Conservation (phyloP, 2,329 filamentous ascomycete species). For the Hypoxylon rubiginosum region DNA sequence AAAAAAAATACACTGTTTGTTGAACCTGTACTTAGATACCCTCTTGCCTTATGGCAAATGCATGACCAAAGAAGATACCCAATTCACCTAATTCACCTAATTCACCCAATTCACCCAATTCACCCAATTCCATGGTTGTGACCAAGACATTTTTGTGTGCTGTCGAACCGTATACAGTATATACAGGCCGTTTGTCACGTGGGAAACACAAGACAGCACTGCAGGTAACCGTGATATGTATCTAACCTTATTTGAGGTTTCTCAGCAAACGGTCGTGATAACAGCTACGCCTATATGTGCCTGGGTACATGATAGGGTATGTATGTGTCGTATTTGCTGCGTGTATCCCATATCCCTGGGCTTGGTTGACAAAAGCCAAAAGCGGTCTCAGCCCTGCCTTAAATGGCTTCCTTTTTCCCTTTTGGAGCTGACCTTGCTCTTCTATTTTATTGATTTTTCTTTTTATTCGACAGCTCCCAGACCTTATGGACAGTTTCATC, state of each 20-base stretch:
- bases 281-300: conserved; percentile 18
- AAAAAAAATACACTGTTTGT: conserved; percentile 6
- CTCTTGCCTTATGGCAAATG: background rate
- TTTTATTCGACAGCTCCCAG: background rate
- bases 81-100: too few species aligned
- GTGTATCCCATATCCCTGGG: background rate
- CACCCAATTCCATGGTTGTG: conserved; percentile 8
- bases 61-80: conserved; percentile 2
- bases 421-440: conserved; percentile 1
- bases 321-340: conserved; percentile 23
- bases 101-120: too few species aligned
- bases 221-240: conserved; percentile 56
- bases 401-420: conserved; percentile 6
- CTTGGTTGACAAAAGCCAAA: conserved; percentile 30
- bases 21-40: background rate
- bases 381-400: conserved; percentile 21
- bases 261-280: conserved; percentile 52
- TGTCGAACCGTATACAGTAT: conserved; percentile 42
- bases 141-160: conserved; percentile 41
- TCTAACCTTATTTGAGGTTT: conserved; percentile 55
- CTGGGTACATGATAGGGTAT: conserved; percentile 5
- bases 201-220: conserved; percentile 55
- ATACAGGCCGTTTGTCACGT: conserved; percentile 55
- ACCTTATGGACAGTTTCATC: conserved; percentile 6
- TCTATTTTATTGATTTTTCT: background rate